These are phyloP conservation scores for Termitomyces sp. DNA, from an alignment of 768 basidiomycete species.

Conservation along the genomic window DNA sequence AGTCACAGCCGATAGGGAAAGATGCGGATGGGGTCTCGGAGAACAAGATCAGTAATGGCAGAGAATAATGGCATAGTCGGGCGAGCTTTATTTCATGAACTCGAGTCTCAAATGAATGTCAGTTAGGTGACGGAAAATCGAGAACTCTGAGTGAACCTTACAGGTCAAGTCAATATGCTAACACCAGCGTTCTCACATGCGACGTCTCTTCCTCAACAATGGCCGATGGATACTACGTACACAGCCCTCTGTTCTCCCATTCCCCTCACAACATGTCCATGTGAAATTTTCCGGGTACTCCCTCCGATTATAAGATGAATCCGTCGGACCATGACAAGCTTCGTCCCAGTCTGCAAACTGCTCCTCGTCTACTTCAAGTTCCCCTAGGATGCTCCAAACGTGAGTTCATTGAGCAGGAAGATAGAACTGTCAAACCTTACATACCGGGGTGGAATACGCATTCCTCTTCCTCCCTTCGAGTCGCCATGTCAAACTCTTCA, in stretches of 20 bases:
- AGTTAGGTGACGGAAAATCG: not conserved
- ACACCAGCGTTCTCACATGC: constrained; percentile 16
- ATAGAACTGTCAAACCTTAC: constrained; percentile 6
- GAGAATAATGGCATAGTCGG: not conserved
- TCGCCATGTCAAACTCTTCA: constrained; percentile 42
- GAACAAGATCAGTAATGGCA: constrained; percentile 13
- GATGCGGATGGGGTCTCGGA: constrained; percentile 5
- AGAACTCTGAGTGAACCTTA: constrained; percentile 4
- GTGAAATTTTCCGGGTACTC: constrained; percentile 44
- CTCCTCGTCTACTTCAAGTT: constrained; percentile 36
- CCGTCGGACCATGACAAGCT: constrained; percentile 42
- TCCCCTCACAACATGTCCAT: constrained; percentile 49
- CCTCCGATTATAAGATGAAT: constrained; percentile 33
- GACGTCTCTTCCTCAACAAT: constrained; percentile 32
- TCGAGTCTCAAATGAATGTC: not conserved
- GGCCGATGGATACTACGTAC: constrained; percentile 32
- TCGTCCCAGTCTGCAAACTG: constrained; percentile 47
- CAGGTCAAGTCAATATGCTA: not conserved
- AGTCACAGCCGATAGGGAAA: constrained; percentile 5
- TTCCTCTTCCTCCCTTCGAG: constrained; percentile 32
- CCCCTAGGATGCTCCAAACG: constrained; percentile 24
- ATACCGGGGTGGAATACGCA: constrained; percentile 52
- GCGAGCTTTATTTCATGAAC: not conserved
- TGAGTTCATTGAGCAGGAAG: not conserved
- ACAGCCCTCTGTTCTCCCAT: constrained; percentile 36